Evolutionary conservation across 1,284 basidiomycete species (phyloP).

Genomic region (Vanrija pseudolonga): DNA sequence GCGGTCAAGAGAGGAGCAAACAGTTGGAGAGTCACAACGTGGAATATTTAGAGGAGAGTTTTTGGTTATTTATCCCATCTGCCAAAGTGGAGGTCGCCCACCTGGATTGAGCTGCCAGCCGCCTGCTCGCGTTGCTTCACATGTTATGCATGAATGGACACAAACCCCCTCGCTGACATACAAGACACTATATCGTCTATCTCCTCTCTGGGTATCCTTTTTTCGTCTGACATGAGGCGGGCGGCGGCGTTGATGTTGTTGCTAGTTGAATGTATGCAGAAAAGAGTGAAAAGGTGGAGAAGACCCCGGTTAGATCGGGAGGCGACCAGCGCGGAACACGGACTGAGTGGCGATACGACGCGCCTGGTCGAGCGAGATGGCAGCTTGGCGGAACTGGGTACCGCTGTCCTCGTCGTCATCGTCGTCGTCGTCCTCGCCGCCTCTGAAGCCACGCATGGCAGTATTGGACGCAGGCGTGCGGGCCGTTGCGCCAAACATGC

Average conservation of each 20-base stretch:
- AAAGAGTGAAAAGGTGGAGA: no score
- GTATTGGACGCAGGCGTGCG: slow-evolving; percentile 33
- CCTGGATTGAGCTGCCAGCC: no score
- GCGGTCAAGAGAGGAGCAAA: not conserved
- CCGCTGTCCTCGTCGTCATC: slow-evolving; percentile 51
- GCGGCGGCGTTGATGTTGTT: no score
- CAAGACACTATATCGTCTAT: no score
- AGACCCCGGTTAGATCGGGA: slow-evolving; percentile 15
- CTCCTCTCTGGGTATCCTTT: no score
- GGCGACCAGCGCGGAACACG: slow-evolving; percentile 49
- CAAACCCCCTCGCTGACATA: no score
- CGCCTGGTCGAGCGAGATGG: slow-evolving; percentile 84
- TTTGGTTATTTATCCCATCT: not conserved
- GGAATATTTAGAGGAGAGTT: not conserved
- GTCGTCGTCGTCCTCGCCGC: slow-evolving; percentile 58
- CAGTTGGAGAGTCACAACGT: not conserved
- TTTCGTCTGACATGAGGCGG: no score
- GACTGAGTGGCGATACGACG: slow-evolving; percentile 54
- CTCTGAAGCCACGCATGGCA: slow-evolving; percentile 22
- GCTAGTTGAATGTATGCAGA: no score
- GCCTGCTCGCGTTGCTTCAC: no score
- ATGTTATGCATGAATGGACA: no score
- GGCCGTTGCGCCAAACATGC: slow-evolving; percentile 46
- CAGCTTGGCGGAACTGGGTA: slow-evolving; percentile 67
- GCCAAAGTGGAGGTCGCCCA: no score